Base-by-base conservation (phyloP, 225 moss, liverwort and hornwort species). In the Sphagnum contortum region DNA sequence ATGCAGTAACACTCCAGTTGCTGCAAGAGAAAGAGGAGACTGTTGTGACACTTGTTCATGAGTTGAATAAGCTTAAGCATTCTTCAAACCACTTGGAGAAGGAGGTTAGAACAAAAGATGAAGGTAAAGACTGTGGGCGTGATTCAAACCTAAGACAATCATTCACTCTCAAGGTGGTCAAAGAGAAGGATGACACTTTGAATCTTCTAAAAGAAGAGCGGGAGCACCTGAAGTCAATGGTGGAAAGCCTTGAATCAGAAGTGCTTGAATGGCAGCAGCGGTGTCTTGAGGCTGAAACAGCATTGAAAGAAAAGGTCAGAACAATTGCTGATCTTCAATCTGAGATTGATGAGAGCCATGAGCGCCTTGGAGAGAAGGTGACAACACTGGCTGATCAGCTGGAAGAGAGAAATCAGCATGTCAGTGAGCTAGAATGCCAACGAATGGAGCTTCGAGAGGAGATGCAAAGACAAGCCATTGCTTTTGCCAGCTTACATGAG, bases 391-490 rank as follows among this genome's bases (percentile, higher is more conserved):
- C 77, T 64, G 75, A 63, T 72, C 83, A 71, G 66, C 77, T 83
- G 46, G 70, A 83, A 64, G 83, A 75, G 72, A 75, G 77, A 56
- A 63, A 74, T 13, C 80, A 71, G 66, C 77, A 75, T 49, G 64
- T 80, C 45, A 66, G 65, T 69, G 77, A 75, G 66, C 77, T 84
- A 12, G 83, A 84, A 57, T 73, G 45, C 55, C 80, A 84, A 63
- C 70, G 77, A 65, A 64, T 68, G 77, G 80, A 80, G 68, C 62
- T 84, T 47, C 50, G 75, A 66, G 72, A 75, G 51, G 75, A 80
- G 63, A 80, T 84, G 77, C 83, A 84, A 66, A 72, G 75, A 51
- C 83, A 84, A 58, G 77, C 80, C n/a, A 50, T 70, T 62, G 77
- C 83, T 29, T 80, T 77, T 77, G 74, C 72, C n/a, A 77, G 80